A percentile compares a stretch with the other conserved stretches of the same genome.
Conservation (phyloP, 345 rosid species). For the Linum usitatissimum region DNA sequence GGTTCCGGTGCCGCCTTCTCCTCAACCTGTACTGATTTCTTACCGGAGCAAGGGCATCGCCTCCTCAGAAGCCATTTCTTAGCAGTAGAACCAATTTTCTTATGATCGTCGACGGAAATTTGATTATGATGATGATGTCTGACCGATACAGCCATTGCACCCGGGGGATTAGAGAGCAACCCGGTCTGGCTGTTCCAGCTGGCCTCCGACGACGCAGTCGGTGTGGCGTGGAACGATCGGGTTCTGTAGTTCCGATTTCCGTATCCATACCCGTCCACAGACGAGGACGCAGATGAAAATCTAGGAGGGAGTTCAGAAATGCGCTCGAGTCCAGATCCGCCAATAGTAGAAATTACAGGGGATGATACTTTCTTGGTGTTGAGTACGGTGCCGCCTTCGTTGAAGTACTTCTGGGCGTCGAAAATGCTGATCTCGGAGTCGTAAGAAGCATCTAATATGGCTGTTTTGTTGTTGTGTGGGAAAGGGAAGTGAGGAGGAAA, state of each 20-base stretch:
- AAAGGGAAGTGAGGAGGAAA: conserved; percentile 5
- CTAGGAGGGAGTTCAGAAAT: conserved; percentile 27
- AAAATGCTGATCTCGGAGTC: conserved; percentile 48
- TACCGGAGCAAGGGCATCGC: conserved; percentile 54
- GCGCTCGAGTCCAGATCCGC: conserved; percentile 7
- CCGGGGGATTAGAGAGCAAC: conserved; percentile 48
- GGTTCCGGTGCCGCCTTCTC: conserved; percentile 24
- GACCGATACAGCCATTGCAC: conserved; percentile 33
- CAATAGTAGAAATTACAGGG: conserved; percentile 16
- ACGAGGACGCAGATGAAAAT: conserved; percentile 48
- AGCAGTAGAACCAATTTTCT: conserved; percentile 16
- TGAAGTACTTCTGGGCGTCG: conserved; percentile 63
- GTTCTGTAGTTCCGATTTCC: conserved; percentile 19
- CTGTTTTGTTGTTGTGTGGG: not conserved
- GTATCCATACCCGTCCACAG: conserved; percentile 32
- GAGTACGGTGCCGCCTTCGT: conserved; percentile 21
- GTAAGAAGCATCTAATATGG: conserved; percentile 9
- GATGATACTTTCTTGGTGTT: conserved; percentile 29
- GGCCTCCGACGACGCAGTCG: conserved; percentile 72
- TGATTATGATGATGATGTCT: conserved; percentile 11
- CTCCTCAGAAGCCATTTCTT: conserved; percentile 44
- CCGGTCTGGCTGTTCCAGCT: conserved; percentile 94
- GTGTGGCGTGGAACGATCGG: conserved; percentile 42
- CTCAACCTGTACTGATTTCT: conserved; percentile 61
- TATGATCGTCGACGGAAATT: conserved; percentile 5